Evolutionary conservation across 371 early-diverging fungal species (phyloP).

Genomic region (Mortierella sp.): DNA sequence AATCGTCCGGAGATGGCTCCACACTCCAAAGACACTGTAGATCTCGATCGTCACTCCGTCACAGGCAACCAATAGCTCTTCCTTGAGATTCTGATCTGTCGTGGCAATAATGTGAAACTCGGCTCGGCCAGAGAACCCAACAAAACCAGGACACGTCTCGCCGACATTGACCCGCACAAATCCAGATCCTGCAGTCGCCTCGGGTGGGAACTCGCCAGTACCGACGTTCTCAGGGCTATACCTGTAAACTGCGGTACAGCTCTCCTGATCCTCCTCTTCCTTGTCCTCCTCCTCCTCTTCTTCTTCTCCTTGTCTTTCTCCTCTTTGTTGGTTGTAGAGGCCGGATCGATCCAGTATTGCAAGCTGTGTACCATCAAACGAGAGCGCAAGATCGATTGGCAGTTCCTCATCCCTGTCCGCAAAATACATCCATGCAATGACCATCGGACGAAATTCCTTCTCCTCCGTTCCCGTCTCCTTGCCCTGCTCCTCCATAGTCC

Average conservation of each 20-base stretch:
- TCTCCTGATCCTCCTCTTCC: neutral
- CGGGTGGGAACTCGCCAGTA: neutral
- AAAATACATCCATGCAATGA: neutral
- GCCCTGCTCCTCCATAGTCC: neutral
- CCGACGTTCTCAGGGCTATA: neutral
- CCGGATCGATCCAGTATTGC: neutral
- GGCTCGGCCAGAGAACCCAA: neutral
- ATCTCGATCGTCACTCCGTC: neutral
- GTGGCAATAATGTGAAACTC: neutral
- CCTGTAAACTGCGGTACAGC: neutral
- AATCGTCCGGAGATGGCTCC: slow-evolving; percentile 1
- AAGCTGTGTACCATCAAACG: neutral
- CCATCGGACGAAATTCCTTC: neutral
- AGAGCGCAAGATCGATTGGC: neutral
- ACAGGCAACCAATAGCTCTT: neutral
- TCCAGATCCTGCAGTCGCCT: neutral
- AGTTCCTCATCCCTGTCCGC: neutral
- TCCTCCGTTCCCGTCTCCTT: neutral
- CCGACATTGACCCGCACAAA: neutral
- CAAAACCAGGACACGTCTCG: neutral
- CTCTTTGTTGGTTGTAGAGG: too few species aligned
- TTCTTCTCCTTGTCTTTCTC: neutral
- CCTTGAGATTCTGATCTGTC: neutral
- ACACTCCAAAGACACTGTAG: neutral
- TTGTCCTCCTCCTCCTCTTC: neutral